Evolutionary conservation across 2,329 filamentous ascomycete genomes (phyloP), one percentile per base, ranked within the genome.

Genomic region (Dothidotthia symphoricarpi): DNA sequence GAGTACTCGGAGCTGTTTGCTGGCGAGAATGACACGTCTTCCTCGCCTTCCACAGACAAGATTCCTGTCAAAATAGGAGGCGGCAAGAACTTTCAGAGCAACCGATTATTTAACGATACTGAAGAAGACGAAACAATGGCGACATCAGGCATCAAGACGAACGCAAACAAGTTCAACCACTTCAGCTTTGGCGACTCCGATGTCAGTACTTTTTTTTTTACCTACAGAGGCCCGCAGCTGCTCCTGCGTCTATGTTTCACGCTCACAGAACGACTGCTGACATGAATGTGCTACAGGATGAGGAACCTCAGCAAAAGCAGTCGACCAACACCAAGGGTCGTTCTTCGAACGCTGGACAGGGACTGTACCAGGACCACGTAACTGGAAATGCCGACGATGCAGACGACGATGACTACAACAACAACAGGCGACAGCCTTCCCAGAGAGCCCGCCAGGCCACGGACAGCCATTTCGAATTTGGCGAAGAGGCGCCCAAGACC

Each of bases 101-200:
- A 78, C 69, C 67, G 81, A 47, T 60, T 81, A 43, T 81, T 81
- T 43, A 74, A 76, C 15, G 74, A 77, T 36, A 73, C 78, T 16
- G 77, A 80, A 32, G 73, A 64, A 12, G 53, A 61, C 13, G 27
- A 52, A n/a, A 34, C 48, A 11, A 45, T 49, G 11, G 39, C 45
- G n/a, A 40, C 44, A 10, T 68, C 68, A 15, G 64, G 74, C 51
- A 70, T 71, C 70, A 80, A 84, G 57, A 83, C 86, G 6, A 80
- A 93, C 64, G 79, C 86, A 2, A 81, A 81, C 60, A 94, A 88
- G 67, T 96, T 82, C 70, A 75, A 85, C 41, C 91, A 97, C 68
- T 95, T 95, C 61, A 83, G 89, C 43, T 86, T 95, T 60, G 81
- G 77, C 41, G 82, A 88, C n/a, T n/a, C n/a, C n/a, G n/a, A n/a